Evolutionary conservation across 2,329 filamentous ascomycete genomes (phyloP).

Genomic region (Alternaria metachromatica): DNA sequence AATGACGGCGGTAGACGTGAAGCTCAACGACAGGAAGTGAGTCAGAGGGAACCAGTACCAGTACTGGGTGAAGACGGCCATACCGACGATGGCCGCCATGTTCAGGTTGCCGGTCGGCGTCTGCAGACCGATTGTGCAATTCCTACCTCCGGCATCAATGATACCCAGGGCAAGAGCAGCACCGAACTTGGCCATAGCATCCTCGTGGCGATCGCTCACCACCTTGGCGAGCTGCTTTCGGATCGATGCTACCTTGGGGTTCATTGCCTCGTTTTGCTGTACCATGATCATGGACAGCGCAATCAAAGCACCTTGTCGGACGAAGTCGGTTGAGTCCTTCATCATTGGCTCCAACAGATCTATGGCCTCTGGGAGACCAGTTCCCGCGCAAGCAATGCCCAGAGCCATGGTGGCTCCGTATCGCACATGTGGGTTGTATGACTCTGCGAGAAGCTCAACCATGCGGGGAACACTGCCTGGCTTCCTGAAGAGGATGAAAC

Average conservation of each 20-base stretch:
- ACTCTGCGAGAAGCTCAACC: constrained; percentile 97
- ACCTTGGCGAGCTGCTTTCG: constrained; percentile 95
- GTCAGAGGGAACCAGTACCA: constrained; percentile 99
- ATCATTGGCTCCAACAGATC: constrained; percentile 98
- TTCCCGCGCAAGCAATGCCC: constrained; percentile 96
- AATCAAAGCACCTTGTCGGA: constrained; percentile 94
- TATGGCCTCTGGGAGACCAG: constrained; percentile 93
- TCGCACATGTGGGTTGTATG: constrained; percentile 97
- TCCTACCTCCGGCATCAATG: constrained; percentile 95
- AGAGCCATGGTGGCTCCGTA: constrained; percentile 98
- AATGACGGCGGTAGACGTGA: constrained; percentile 96
- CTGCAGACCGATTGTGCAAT: constrained; percentile 97
- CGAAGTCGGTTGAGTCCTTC: constrained; percentile 98
- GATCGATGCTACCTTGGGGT: constrained; percentile 90
- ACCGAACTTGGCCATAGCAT: constrained; percentile 99
- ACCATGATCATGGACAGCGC: constrained; percentile 97
- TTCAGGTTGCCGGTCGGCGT: constrained; percentile 98
- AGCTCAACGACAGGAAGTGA: constrained; percentile 94
- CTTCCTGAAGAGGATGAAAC: constrained; percentile 98
- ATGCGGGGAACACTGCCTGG: constrained; percentile 96
- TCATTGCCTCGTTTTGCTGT: constrained; percentile 99
- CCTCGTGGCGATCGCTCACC: constrained; percentile 91
- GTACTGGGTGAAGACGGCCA: constrained; percentile 98
- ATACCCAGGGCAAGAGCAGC: constrained; percentile 93
- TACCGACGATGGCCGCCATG: constrained; percentile 97